Conservation (phyloP, 208 protist genomes). For the Trypanosoma mega region DNA sequence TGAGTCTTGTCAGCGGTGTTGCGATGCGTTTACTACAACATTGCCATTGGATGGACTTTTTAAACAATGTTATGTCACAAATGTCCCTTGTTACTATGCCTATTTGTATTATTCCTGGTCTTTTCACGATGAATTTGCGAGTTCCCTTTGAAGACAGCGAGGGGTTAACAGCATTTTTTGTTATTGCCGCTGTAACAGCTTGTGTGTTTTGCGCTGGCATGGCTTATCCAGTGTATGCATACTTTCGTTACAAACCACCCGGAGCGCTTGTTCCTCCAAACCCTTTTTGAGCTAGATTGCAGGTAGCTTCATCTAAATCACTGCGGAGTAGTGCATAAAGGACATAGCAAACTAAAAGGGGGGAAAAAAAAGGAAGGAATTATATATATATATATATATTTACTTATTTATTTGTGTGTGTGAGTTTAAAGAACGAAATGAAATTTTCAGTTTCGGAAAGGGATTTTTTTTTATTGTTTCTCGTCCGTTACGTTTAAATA, state of each 20-base stretch:
- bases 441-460: background rate
- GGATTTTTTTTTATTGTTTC: too few relatives aligned
- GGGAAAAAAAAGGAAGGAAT: conserved; percentile 3
- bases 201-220: conserved; percentile 43
- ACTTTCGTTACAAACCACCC: conserved; percentile 54
- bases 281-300: background rate
- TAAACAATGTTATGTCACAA: conserved; percentile 75
- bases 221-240: conserved; percentile 37
- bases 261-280: conserved; percentile 51
- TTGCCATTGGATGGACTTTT: conserved; percentile 85
- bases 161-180: conserved; percentile 42
- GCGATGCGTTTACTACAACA: conserved; percentile 69
- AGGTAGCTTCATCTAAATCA: background rate
- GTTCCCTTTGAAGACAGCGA: conserved; percentile 54
- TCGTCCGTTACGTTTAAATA: too few relatives aligned
- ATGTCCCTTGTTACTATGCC: conserved; percentile 81
- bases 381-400: too few relatives aligned
- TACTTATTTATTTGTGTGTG: too few relatives aligned
- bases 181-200: conserved; percentile 49
- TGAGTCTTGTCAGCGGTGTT: conserved; percentile 82
- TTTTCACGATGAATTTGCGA: conserved; percentile 73
- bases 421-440: too few relatives aligned
- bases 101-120: conserved; percentile 59
- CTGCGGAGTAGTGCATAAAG: background rate
- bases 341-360: background rate